Percentiles rank a stretch among this genome's conserved stretches.
phyloP scores from a whole-genome alignment of 345 rosid genomes.

The Eucalyptus virginea region DNA sequence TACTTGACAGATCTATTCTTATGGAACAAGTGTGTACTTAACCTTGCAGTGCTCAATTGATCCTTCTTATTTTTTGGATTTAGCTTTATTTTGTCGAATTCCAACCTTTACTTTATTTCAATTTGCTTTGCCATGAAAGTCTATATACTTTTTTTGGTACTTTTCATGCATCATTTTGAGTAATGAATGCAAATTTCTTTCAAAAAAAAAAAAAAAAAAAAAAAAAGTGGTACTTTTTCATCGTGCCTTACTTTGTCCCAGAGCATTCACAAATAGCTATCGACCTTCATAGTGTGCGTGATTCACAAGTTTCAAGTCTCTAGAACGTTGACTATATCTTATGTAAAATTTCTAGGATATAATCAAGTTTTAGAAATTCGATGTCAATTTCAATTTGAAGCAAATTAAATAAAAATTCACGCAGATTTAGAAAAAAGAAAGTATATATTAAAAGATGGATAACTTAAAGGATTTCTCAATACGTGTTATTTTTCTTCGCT shows the following conservation, averaged over 20 bases:
- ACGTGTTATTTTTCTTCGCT: background rate
- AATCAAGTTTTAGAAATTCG: background rate
- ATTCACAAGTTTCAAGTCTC: background rate
- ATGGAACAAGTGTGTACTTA: background rate
- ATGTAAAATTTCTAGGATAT: background rate
- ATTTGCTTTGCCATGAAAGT: too few species aligned
- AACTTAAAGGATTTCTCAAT: background rate
- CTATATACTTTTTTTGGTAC: background rate
- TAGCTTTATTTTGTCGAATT: background rate
- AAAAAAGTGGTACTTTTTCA: background rate
- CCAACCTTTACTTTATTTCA: too few species aligned
- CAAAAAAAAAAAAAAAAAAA: fast-evolving
- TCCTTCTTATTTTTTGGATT: too few species aligned
- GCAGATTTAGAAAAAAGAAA: background rate
- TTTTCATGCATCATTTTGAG: background rate
- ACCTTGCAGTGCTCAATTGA: background rate
- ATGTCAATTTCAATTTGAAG: background rate
- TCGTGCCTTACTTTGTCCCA: background rate
- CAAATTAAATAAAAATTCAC: background rate
- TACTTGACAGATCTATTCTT: fast-evolving
- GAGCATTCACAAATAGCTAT: background rate
- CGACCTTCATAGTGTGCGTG: background rate
- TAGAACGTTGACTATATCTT: background rate
- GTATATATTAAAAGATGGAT: background rate
- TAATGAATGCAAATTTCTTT: background rate